Evolutionary conservation across 2,329 filamentous ascomycete genomes (phyloP), one percentile per base, ranked within the genome.

Genomic region (Byssoonygena ceratinophila): DNA sequence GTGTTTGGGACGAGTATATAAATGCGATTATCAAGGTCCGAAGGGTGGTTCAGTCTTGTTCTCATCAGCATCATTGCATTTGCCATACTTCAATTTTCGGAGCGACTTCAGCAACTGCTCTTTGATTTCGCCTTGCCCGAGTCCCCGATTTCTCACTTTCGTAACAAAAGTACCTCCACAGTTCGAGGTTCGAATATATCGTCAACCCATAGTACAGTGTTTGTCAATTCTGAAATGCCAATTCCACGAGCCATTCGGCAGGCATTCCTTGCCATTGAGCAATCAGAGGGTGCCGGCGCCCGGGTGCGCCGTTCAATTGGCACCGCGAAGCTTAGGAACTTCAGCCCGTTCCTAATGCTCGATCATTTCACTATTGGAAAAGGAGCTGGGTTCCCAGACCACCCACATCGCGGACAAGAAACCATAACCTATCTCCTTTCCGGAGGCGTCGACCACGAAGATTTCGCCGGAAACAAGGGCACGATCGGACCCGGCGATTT

Each of bases 281-380:
- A 94, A 69, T 75, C 86, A 25, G 91, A 97, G 69, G 91, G 91
- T 40, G 87, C 83, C 0, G 91, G 92, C 53, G 91, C 91, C 4
- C 79, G 82, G 57, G 91, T 97, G 12, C 82, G 91, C 57, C 82
- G 91, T 54, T 90, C 86, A 39, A 86, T 97, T 59, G 91, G 91
- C 60, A 94, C 88, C 0, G 78, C 85, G 4, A 78, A 85, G 59
- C 77, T 97, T 20, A 82, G 83, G 64, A 88, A 94, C 74, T 84
- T 97, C 68, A 87, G 83, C 12, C 92, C 91, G 0, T 96, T 97
- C 71, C 77, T 96, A 41, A 95, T 97, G 89, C 85, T 96, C 44
- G 91, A 97, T 66, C 87, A 96, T 73, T 96, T 96, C 74, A 80
- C 76, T 51, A 81, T 92, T 61, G 79, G 80, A 50, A 82, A 83